phyloP scores from a whole-genome alignment of 768 basidiomycete genomes.

The Rhodotorula diobovata region DNA sequence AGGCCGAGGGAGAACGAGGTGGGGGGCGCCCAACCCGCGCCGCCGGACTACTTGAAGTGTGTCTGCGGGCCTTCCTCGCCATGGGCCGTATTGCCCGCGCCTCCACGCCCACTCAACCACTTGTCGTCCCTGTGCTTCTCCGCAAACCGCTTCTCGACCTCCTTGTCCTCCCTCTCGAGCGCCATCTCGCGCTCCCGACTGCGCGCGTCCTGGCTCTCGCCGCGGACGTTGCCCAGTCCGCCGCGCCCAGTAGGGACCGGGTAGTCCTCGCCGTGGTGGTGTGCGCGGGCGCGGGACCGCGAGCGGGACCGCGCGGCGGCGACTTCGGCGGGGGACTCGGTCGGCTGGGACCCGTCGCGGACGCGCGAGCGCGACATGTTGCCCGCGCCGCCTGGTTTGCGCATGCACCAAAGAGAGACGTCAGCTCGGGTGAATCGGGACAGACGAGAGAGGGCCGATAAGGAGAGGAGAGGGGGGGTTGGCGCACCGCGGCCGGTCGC shows the following conservation, averaged over 20 bases:
- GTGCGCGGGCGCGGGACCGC: constrained; percentile 11
- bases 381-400: constrained; percentile 24
- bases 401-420: background rate
- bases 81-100: constrained; percentile 13
- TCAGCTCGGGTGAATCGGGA: background rate
- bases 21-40: too few species aligned
- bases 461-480: background rate
- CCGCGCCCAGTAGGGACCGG: constrained; percentile 27
- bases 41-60: background rate
- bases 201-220: constrained; percentile 3
- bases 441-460: background rate
- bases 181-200: constrained; percentile 10
- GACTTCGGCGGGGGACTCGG: constrained; percentile 11
- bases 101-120: constrained; percentile 19
- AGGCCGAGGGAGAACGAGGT: background rate
- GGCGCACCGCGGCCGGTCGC: constrained; percentile 29
- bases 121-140: constrained; percentile 19
- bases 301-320: constrained; percentile 30
- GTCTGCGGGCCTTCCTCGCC: background rate
- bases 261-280: constrained; percentile 28
- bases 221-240: constrained; percentile 31
- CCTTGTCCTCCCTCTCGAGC: constrained; percentile 22
- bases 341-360: constrained; percentile 17
- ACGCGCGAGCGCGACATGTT: constrained; percentile 39
- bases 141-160: constrained; percentile 19